Conservation (phyloP, 73 alveolate genomes). For the Tetrahymena malaccensis region DNA sequence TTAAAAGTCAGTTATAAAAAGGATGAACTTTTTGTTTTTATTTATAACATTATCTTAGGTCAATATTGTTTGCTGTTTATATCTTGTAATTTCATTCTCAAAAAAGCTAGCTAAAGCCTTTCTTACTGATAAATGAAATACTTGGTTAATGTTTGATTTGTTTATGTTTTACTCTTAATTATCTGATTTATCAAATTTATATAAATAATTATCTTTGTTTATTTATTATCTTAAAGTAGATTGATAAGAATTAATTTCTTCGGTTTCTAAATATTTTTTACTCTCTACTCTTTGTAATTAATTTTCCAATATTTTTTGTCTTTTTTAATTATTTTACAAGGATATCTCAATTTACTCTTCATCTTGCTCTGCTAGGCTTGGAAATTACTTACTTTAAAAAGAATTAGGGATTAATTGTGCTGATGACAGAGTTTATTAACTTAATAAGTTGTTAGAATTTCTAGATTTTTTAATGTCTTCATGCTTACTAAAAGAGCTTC, state of each 20-base stretch:
- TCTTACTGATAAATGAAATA: not conserved
- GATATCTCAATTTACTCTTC: not conserved
- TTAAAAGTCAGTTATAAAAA: not conserved
- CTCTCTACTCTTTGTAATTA: not conserved
- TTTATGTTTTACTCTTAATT: not conserved
- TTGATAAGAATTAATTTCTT: not conserved
- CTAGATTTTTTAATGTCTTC: not conserved
- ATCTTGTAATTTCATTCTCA: not conserved
- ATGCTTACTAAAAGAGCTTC: not conserved
- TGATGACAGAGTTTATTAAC: not conserved
- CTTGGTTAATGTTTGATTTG: not conserved
- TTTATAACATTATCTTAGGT: not conserved
- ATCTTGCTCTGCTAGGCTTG: not conserved
- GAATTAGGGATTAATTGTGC: not conserved
- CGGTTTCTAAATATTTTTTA: not conserved
- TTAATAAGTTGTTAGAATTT: not conserved
- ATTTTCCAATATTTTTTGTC: not conserved
- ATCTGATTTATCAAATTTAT: not conserved
- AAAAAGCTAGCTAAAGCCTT: not conserved
- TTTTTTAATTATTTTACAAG: not conserved
- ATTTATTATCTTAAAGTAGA: not conserved
- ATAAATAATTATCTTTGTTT: not conserved
- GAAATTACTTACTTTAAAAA: not conserved
- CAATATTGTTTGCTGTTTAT: not conserved
- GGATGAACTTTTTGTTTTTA: not conserved